These are phyloP conservation scores for Saccharomycopsis sp. DNA, from an alignment of 805 yeast species.

Conservation along the genomic window DNA sequence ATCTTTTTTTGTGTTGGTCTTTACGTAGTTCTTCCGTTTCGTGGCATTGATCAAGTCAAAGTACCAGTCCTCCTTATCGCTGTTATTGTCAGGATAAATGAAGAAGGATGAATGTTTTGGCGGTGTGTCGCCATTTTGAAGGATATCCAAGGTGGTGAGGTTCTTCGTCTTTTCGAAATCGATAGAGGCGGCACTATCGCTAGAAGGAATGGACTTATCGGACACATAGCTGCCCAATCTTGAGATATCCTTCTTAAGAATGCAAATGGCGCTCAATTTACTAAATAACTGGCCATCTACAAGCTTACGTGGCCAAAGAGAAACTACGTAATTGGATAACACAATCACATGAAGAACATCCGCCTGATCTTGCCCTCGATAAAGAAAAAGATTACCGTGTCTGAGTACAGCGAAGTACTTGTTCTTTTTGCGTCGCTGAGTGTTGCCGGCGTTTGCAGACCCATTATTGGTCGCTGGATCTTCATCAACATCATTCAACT, in stretches of 20 bases:
- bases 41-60: constrained; percentile 78
- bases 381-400: constrained; percentile 86
- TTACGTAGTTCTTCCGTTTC: constrained; percentile 32
- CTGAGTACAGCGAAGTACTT: constrained; percentile 64
- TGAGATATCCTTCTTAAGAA: constrained; percentile 43
- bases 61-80: constrained; percentile 90
- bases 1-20: constrained; percentile 25
- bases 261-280: constrained; percentile 70
- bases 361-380: constrained; percentile 57
- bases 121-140: constrained; percentile 26
- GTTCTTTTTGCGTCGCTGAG: constrained; percentile 44
- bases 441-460: constrained; percentile 30
- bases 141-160: constrained; percentile 20
- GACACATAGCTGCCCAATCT: constrained; percentile 2
- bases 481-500: constrained; percentile 27
- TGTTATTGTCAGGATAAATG: constrained; percentile 69
- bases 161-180: constrained; percentile 14
- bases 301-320: constrained; percentile 78
- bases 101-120: constrained; percentile 41
- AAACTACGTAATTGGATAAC: constrained; percentile 59
- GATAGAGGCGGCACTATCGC: constrained; percentile 17
- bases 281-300: constrained; percentile 77
- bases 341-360: constrained; percentile 76
- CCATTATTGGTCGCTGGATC: constrained; percentile 1
- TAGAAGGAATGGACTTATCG: constrained; percentile 23